A percentile compares a stretch with the other conserved stretches of the same genome.
phyloP scores from a whole-genome alignment of 805 yeast genomes.

The Candida yuanshanica region DNA sequence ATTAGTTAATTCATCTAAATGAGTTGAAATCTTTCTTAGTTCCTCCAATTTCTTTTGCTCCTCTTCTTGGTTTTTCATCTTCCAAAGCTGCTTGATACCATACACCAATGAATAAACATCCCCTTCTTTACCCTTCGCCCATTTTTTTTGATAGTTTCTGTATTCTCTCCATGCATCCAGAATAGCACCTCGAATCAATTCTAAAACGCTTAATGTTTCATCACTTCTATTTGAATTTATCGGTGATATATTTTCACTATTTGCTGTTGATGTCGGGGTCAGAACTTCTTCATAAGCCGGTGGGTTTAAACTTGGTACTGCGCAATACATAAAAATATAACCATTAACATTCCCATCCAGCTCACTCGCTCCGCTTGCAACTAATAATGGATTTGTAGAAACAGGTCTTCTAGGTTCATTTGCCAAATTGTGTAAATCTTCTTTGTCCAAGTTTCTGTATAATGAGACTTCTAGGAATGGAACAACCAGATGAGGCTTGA shows the following conservation, averaged over 20 bases:
- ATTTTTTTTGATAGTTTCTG: conserved; percentile 43
- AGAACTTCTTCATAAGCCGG: conserved; percentile 44
- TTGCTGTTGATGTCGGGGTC: conserved; percentile 7
- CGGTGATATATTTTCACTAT: not conserved
- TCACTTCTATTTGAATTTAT: conserved; percentile 4
- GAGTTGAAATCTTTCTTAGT: conserved; percentile 25
- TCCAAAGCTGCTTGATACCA: conserved; percentile 56
- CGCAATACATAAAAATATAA: conserved; percentile 61
- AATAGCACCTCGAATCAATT: conserved; percentile 49
- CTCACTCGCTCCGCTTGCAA: conserved; percentile 76
- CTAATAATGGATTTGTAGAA: conserved; percentile 59
- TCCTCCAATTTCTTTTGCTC: conserved; percentile 27
- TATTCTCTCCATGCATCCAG: conserved; percentile 74
- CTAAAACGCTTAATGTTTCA: conserved; percentile 21
- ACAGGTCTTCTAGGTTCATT: conserved; percentile 58
- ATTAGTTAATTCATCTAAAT: conserved; percentile 26
- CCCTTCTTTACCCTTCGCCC: conserved; percentile 62
- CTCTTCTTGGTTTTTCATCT: conserved; percentile 27
- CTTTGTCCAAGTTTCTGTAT: conserved; percentile 54
- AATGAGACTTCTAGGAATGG: conserved; percentile 74
- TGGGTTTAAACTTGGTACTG: conserved; percentile 57
- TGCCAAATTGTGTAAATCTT: conserved; percentile 55
- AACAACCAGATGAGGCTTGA: conserved; percentile 57
- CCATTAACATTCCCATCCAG: conserved; percentile 74
- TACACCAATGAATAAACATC: conserved; percentile 59